Evolutionary conservation across 2,329 filamentous ascomycete genomes (phyloP), one percentile per base, ranked within the genome.

Genomic region (Lachnellula cervina): DNA sequence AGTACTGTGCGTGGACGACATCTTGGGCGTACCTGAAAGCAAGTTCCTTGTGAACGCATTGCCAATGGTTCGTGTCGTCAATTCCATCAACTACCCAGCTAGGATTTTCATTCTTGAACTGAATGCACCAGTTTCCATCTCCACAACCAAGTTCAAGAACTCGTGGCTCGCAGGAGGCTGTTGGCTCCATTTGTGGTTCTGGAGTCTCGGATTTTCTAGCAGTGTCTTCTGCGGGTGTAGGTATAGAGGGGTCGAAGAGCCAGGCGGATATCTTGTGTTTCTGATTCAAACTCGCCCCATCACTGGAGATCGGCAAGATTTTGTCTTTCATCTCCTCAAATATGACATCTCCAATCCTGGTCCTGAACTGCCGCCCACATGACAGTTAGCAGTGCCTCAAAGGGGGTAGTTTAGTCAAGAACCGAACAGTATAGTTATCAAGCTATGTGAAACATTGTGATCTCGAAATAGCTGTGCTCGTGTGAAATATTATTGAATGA

Each of bases 61-160:
- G 47, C 67, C 67, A 69, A 43, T 67, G 64, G 55, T 66, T 58
- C 2, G 60, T 60, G 48, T 69, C 65, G 60, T 69, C 67, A 16
- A 68, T 21, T 6, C 66, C 67, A 35, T 69, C 61, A 32, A 69
- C 57, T n/a, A 64, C 58, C 67, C 67, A 69, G 42, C 59, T 61
- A 7, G 65, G 60, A 43, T 65, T 56, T 28, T 64, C 59, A 14
- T 55, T 53, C 54, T 68, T 69, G 34, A 64, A 58, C 16, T 57
- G 56, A 25, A 66, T 62, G 51, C 65, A 68, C 66, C 67, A 69
- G 17, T 25, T 49, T 5, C 67, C 67, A 50, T 67, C 61, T 46
- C 63, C 60, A 47, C 66, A 68, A 11, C 66, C 67, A 51, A 69
- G 57, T 42, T 68, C 66, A 21, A 69, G 62, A 17, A 68, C 60